A percentile compares a stretch with the other conserved stretches of the same genome.
These are phyloP conservation scores for Pleurostoma richardsiae DNA, from an alignment of 2,329 filamentous ascomycete species.

Conservation along the genomic window DNA sequence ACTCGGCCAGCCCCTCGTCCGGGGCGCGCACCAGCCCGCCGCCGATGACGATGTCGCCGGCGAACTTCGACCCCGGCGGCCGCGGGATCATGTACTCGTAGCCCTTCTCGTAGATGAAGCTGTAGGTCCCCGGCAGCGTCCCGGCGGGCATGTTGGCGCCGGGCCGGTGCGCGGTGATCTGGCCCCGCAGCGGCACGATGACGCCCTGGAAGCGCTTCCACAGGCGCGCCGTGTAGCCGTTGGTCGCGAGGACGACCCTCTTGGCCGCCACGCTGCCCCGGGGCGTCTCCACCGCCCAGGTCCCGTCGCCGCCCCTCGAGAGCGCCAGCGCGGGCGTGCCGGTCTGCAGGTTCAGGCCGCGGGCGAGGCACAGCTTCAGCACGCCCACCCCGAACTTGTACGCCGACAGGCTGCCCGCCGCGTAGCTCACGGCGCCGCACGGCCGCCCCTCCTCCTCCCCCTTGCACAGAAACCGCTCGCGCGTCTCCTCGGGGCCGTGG, in stretches of 20 bases:
- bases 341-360: conserved; percentile 47
- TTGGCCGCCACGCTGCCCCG: conserved; percentile 34
- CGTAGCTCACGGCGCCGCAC: conserved; percentile 41
- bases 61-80: conserved; percentile 33
- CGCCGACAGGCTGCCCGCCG: conserved; percentile 33
- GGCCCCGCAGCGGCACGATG: conserved; percentile 44
- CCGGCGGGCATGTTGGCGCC: conserved; percentile 25
- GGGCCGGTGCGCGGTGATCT: conserved; percentile 38
- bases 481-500: conserved; percentile 6
- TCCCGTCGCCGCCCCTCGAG: conserved; percentile 9
- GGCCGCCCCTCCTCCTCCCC: conserved; percentile 24
- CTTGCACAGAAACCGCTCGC: conserved; percentile 5
- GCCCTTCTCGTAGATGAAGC: conserved; percentile 53
- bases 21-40: conserved; percentile 44
- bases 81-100: conserved; percentile 66
- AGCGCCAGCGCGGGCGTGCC: conserved; percentile 35
- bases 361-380: conserved; percentile 34
- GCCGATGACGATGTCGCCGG: conserved; percentile 56
- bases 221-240: conserved; percentile 44
- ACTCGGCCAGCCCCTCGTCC: conserved; percentile 38
- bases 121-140: conserved; percentile 48
- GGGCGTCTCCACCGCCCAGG: conserved; percentile 34
- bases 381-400: conserved; percentile 34
- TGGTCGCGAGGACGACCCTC: conserved; percentile 46
- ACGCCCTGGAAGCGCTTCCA: conserved; percentile 36